phyloP scores from a whole-genome alignment of 2,329 filamentous ascomycete species.

The Fusarium pininemorale region DNA sequence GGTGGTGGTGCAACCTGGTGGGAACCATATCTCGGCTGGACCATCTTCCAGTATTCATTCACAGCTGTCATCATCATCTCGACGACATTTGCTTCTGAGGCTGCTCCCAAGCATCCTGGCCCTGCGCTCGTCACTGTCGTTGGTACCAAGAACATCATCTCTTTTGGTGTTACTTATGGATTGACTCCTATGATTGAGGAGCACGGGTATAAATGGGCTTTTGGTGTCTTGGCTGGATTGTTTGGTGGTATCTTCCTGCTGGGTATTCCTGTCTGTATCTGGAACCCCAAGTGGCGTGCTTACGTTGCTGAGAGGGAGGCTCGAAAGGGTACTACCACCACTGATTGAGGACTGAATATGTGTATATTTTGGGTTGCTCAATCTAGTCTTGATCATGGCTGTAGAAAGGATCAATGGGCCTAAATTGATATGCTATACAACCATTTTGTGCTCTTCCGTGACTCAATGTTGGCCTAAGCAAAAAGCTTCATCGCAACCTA shows the following conservation, averaged over 20 bases:
- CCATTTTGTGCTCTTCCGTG: not conserved
- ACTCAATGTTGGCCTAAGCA: fast-evolving
- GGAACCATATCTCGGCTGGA: conserved; percentile 11
- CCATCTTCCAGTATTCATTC: conserved; percentile 15
- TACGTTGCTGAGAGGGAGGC: conserved; percentile 15
- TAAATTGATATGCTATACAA: not conserved
- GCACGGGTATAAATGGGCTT: conserved; percentile 3
- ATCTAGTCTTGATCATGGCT: not conserved
- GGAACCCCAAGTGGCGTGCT: conserved; percentile 23
- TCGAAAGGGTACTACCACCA: not conserved
- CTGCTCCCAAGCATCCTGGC: conserved; percentile 8
- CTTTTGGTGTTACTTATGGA: conserved; percentile 1
- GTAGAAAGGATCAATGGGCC: fast-evolving
- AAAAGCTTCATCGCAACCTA: fast-evolving
- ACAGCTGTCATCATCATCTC: conserved; percentile 6
- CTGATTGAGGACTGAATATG: not conserved
- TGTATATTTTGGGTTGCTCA: too few species aligned
- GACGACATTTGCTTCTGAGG: conserved; percentile 10
- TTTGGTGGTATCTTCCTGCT: conserved; percentile 26
- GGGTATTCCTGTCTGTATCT: conserved; percentile 25
- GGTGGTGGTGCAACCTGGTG: conserved; percentile 4
- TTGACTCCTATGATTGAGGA: conserved; percentile 8
- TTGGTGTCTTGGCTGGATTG: conserved; percentile 2
- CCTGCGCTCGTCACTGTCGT: conserved; percentile 11
- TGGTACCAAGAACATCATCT: conserved; percentile 13